Percentiles rank a stretch among this genome's conserved stretches.
These are phyloP conservation scores for barley (Hordeum vulgare) DNA, from an alignment of 176 grass and related monocot species.

Conservation along the genomic window MorexV3_pseudomolecules_assembly NC_058524.1:569495240-569495739, in stretches of 20 bases:
- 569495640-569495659: background rate
- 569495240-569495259: background rate
- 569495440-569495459: background rate
- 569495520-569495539: background rate
- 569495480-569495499: background rate
- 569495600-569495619: background rate
- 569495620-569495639: background rate
- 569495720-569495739: background rate
- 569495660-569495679: background rate
- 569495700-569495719: background rate
- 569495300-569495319: background rate
- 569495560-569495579: background rate
- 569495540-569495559: background rate
- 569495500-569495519: background rate
- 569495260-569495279: background rate
- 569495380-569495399: background rate
- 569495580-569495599: background rate
- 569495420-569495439: background rate
- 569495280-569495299: background rate
- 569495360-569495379: background rate
- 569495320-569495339: background rate
- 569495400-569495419: background rate
- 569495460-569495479: background rate
- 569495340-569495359: background rate
- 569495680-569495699: background rate